These are phyloP conservation scores for Penstemon newberryi DNA, from an alignment of 257 asterid genomes.

Conservation along the genomic window DNA sequence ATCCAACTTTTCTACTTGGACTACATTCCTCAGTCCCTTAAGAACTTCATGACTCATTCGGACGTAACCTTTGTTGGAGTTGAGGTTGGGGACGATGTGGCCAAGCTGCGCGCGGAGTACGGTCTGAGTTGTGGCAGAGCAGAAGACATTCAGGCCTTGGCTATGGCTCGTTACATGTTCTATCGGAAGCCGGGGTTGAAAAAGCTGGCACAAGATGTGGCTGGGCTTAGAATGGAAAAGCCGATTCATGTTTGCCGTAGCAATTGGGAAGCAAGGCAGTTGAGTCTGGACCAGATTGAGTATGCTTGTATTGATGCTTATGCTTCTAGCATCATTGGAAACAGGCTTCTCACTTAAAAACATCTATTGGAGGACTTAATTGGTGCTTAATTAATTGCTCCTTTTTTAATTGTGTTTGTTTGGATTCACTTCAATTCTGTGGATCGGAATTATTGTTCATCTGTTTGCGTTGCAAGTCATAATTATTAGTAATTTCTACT, in stretches of 20 bases:
- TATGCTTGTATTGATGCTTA: conserved; percentile 35
- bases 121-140: conserved; percentile 10
- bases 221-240: conserved; percentile 31
- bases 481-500: too few relatives aligned
- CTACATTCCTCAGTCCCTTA: conserved; percentile 12
- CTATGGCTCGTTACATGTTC: conserved; percentile 13
- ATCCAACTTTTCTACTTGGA: conserved; percentile 24
- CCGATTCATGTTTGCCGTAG: conserved; percentile 29
- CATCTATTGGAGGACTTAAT: too few relatives aligned
- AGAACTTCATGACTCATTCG: background rate
- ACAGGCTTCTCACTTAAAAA: conserved; percentile 7
- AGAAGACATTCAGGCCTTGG: conserved; percentile 26
- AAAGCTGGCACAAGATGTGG: conserved; percentile 19
- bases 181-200: conserved; percentile 30
- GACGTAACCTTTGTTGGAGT: conserved; percentile 28
- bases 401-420: too few relatives aligned
- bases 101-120: conserved; percentile 27
- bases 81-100: conserved; percentile 28
- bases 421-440: too few relatives aligned
- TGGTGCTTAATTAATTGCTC: too few relatives aligned
- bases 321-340: conserved; percentile 29
- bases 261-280: conserved; percentile 27
- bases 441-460: too few relatives aligned
- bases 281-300: conserved; percentile 32
- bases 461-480: too few relatives aligned